Evolutionary conservation across 2,329 filamentous ascomycete species (phyloP).

Genomic region (Hirsutella thompsonii): DNA sequence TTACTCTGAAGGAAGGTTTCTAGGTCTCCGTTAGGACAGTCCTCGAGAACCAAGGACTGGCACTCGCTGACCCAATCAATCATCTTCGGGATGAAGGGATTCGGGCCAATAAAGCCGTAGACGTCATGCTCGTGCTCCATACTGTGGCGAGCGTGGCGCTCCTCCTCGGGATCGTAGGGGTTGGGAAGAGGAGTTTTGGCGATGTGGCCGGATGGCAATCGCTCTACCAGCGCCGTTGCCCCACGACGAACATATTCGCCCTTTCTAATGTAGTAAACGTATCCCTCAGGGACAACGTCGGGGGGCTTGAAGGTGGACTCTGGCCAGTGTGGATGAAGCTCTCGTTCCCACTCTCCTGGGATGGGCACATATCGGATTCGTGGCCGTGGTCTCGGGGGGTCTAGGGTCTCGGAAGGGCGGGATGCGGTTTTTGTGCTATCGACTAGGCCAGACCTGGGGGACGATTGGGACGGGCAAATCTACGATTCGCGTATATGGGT

Average conservation of each 20-base stretch:
- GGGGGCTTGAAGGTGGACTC: constrained; percentile 5
- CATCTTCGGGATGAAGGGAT: constrained; percentile 5
- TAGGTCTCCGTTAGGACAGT: constrained; percentile 5
- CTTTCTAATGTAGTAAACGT: constrained; percentile 7
- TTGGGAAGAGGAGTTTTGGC: constrained; percentile 5
- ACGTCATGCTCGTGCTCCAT: constrained; percentile 7
- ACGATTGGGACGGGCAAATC: too few species aligned
- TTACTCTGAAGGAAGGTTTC: constrained; percentile 4
- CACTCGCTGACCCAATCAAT: constrained; percentile 6
- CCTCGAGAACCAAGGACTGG: constrained; percentile 5
- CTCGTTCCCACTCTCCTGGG: constrained; percentile 5
- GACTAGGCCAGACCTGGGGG: too few species aligned
- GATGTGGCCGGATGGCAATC: constrained; percentile 5
- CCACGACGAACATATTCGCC: constrained; percentile 5
- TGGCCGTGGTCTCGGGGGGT: not conserved
- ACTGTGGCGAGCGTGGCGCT: constrained; percentile 2
- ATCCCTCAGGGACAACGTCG: constrained; percentile 3
- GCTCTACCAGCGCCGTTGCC: constrained; percentile 6
- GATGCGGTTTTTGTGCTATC: too few species aligned
- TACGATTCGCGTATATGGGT: too few species aligned
- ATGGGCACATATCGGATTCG: constrained; percentile 2
- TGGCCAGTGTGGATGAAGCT: constrained; percentile 5
- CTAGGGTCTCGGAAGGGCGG: not conserved
- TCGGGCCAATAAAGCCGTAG: constrained; percentile 4
- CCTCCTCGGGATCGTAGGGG: constrained; percentile 3